Evolutionary conservation across 2,329 filamentous ascomycete genomes (phyloP), one percentile per base, ranked within the genome.

Genomic region (Microcyclosporella mali): DNA sequence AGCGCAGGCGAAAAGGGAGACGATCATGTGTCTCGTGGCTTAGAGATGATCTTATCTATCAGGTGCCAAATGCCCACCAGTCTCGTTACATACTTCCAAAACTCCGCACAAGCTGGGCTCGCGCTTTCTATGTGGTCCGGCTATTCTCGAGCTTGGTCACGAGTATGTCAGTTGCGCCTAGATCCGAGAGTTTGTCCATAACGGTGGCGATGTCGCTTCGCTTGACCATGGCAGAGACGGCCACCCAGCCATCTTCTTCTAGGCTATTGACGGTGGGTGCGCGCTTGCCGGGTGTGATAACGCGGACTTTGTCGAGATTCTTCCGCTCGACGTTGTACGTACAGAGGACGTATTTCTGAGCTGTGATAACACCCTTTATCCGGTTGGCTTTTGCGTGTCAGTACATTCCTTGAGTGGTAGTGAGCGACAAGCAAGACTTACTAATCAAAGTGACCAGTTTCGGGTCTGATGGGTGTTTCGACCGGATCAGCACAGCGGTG

Each of bases 321-420:
- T 68, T 64, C 48, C 89, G 81, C 55, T 85, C 77, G 46, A 97
- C 79, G 69, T 98, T 98, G 75, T 97, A 98, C 62, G 94, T 88
- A 72, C 92, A 97, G 21, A 97, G 79, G 19, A 97, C 88, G 63
- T 85, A 97, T 66, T 81, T 84, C 70, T 98, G 88, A 8, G 92
- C 92, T 32, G 88, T 90, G 62, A 98, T 97, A 51, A 98, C 89
- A 66, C 92, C 92, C 46, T 80, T 78, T 61, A 98, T 95, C 58
- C 92, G 82, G 9, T 84, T 83, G 19, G 85, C 21, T 25, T 25
- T 9, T 79, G 9, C 6, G 9, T 6, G 21, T 25, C 21, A 25
- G 21, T 9, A 25, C 9, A n/a, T n/a, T n/a, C n/a, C n/a, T n/a
- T n/a, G n/a, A n/a, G 21, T 25, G 9, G 4, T 25, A 6, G 21